Evolutionary conservation across 192 early-diverging fungal genomes (phyloP).

Genomic region (Tieghemiomyces parasiticus): DNA sequence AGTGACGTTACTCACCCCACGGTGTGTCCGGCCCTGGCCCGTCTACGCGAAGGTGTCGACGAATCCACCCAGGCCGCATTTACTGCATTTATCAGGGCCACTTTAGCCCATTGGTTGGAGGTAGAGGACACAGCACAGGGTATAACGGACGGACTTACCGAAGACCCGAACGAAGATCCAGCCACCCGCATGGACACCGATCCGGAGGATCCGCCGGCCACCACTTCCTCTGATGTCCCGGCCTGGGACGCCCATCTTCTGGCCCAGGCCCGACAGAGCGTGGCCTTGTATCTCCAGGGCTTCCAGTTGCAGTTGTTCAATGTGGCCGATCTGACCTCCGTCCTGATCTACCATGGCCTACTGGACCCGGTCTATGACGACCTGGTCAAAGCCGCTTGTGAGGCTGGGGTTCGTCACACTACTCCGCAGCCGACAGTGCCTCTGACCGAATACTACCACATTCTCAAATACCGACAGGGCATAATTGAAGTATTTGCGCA

Average conservation of each 20-base stretch:
- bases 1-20: slow-evolving; percentile 5
- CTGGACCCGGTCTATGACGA: slow-evolving; percentile 7
- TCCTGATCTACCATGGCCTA: background rate
- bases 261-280: background rate
- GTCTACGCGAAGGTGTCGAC: background rate
- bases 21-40: background rate
- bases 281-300: background rate
- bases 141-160: too few relatives aligned
- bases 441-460: slow-evolving; percentile 1
- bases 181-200: background rate
- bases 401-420: background rate
- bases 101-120: slow-evolving; percentile 5
- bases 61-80: background rate
- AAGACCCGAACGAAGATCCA: background rate
- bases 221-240: too few relatives aligned
- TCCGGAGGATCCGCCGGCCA: background rate
- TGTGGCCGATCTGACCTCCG: background rate
- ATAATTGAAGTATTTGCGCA: background rate
- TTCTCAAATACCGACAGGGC: background rate
- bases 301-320: background rate
- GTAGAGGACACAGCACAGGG: background rate
- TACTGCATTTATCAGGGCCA: background rate
- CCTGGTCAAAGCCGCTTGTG: slow-evolving; percentile 1
- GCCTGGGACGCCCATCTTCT: background rate
- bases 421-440: background rate